A percentile compares a stretch with the other conserved stretches of the same genome.
Evolutionary conservation across 2,329 filamentous ascomycete genomes (phyloP).

Genomic region (Neobulgaria alba): DNA sequence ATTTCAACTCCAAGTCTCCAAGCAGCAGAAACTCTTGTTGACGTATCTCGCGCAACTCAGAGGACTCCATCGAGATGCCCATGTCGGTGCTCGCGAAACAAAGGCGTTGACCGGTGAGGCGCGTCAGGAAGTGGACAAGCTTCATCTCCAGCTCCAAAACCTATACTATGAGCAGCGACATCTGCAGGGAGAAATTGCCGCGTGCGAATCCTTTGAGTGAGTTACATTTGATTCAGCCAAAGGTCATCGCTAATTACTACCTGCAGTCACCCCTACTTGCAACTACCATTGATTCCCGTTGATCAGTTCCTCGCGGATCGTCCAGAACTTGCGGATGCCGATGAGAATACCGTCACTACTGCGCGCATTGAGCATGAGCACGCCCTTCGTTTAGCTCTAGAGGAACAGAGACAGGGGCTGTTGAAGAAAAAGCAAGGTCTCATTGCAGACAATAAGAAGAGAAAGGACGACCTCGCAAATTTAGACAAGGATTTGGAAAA

Average conservation of each 20-base stretch:
- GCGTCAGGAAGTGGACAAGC: conserved; percentile 79
- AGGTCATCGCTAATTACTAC: no score
- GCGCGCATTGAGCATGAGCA: conserved; percentile 88
- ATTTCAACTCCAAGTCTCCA: conserved; percentile 52
- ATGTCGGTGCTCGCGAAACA: conserved; percentile 73
- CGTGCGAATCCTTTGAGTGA: conserved; percentile 87
- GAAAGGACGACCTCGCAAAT: conserved; percentile 86
- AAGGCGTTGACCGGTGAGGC: conserved; percentile 81
- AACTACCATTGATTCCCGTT: conserved; percentile 73
- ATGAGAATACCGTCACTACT: conserved; percentile 77
- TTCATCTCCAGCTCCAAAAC: conserved; percentile 91
- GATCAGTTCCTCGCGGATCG: conserved; percentile 73
- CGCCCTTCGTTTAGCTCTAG: conserved; percentile 71
- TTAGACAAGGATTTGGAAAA: conserved; percentile 88
- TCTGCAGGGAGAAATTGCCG: conserved; percentile 78
- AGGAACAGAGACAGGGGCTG: conserved; percentile 72
- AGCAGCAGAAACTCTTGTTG: conserved; percentile 71
- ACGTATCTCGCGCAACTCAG: conserved; percentile 74
- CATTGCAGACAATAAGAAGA: conserved; percentile 75
- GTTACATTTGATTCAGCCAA: no score
- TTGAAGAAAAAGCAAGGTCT: conserved; percentile 63
- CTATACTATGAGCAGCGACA: conserved; percentile 94
- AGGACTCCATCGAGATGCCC: conserved; percentile 72
- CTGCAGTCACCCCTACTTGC: conserved; percentile 81
- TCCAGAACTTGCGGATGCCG: conserved; percentile 63